Conservation (phyloP, 2,329 filamentous ascomycete species). For the Botrytis fabae region DNA sequence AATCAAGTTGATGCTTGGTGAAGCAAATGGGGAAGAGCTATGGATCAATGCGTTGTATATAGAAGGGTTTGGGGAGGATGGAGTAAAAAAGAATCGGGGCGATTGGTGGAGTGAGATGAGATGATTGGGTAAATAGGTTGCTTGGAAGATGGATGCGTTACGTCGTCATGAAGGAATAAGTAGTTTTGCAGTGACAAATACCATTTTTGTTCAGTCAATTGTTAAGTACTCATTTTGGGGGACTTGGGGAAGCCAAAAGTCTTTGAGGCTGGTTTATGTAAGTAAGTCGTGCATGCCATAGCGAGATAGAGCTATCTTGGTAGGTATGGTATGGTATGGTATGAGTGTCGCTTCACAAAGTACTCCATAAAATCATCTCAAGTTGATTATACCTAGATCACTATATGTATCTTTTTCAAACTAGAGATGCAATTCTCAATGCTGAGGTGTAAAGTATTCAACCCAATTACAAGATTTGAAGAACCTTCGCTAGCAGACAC, state of each 20-base stretch:
- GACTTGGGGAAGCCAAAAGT: not conserved
- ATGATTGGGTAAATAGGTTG: not conserved
- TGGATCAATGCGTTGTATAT: conserved; percentile 9
- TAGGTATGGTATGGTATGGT: not conserved
- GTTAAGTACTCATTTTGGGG: not conserved
- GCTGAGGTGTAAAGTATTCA: not conserved
- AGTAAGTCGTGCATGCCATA: not conserved
- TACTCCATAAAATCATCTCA: not conserved
- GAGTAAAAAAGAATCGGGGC: not conserved
- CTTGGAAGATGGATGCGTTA: not conserved
- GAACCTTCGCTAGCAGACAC: too few species aligned
- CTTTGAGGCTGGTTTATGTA: not conserved
- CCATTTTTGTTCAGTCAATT: not conserved
- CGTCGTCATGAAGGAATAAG: not conserved
- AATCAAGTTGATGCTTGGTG: not conserved
- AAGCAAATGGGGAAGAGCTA: not conserved
- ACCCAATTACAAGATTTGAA: not conserved
- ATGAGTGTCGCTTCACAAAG: not conserved
- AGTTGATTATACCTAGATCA: not conserved
- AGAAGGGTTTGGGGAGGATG: not conserved
- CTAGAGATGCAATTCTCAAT: not conserved
- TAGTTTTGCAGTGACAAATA: not conserved
- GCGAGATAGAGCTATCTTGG: not conserved
- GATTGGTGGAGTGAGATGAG: not conserved
- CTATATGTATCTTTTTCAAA: not conserved